Base-by-base conservation (phyloP, 768 basidiomycete species). In the Serendipita indica region DNA sequence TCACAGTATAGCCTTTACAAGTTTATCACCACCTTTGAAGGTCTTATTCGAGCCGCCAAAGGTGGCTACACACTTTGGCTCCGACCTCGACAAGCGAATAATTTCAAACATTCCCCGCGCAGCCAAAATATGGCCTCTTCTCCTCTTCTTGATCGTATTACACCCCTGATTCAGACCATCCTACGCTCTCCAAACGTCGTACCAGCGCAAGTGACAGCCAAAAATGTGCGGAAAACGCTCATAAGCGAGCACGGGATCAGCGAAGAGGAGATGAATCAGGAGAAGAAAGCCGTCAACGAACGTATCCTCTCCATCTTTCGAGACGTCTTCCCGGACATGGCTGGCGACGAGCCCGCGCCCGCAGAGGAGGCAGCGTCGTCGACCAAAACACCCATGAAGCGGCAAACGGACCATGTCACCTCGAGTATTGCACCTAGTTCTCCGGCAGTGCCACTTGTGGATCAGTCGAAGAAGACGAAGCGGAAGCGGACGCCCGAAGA, bases 401-500 rank as follows among this genome's bases (percentile, higher is more conserved):
- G 49, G 16, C 20, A 54, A n/a, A 7, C 30, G 3, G 10, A 10
- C n/a, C 20, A 22, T 6, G 20, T 28, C 10, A 27, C 20, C 20
- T 25, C 49, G 10, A 27, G 20, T 10, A 6, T 54, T 4, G 49
- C 49, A 20, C 49, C 49, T 7, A 54, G 49, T n/a, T 54, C 49
- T 7, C 49, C 49, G 10, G 49, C 22, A 22, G 49, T 54, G 20
- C 49, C 49, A 12, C 22, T 54, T 10, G 49, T 54, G 20, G 30
- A 25, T 10, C 22, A 18, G 66, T 65, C 16, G 69, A 65, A 14
- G 57, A 54, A n/a, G 57, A 41, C 3, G 63, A 64, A 58, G 58
- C 61, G 57, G 28, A 63, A 65, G 35, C 60, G 59, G 32, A 64
- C 64, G 45, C n/a, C 10, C 20, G 10, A 20, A 18, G 60, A 39